A percentile compares a stretch with the other conserved stretches of the same genome.
phyloP scores from a whole-genome alignment of 2,329 filamentous ascomycete genomes.

The Penicillium sp. region DNA sequence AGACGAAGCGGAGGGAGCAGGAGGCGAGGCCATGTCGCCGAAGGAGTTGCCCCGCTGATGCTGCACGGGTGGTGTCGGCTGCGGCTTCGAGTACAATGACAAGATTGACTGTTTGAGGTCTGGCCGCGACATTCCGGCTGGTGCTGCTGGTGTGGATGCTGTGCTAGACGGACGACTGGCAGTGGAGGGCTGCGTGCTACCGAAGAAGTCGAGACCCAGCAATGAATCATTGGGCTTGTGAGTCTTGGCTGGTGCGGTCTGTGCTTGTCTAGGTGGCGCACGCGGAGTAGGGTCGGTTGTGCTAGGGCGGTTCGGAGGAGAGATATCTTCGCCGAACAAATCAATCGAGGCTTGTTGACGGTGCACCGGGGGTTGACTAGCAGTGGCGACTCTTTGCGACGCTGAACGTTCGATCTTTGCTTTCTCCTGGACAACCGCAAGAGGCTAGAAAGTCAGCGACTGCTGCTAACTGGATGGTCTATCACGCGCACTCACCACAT shows the following conservation, averaged over 20 bases:
- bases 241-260: slow-evolving; percentile 49
- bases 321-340: slow-evolving; percentile 74
- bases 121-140: slow-evolving; percentile 69
- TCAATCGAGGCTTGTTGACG: slow-evolving; percentile 60
- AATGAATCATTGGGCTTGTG: slow-evolving; percentile 80
- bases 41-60: slow-evolving; percentile 64
- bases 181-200: slow-evolving; percentile 65
- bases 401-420: slow-evolving; percentile 63
- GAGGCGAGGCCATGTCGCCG: slow-evolving; percentile 62
- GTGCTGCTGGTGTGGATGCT: slow-evolving; percentile 57
- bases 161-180: slow-evolving; percentile 76
- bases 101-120: slow-evolving; percentile 97
- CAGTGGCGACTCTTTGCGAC: slow-evolving; percentile 50
- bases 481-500: slow-evolving; percentile 57
- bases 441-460: slow-evolving; percentile 47
- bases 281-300: slow-evolving; percentile 66
- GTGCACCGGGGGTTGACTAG: slow-evolving; percentile 46
- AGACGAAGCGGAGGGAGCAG: slow-evolving; percentile 29
- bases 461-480: not conserved
- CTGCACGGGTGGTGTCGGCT: slow-evolving; percentile 49
- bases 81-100: slow-evolving; percentile 87
- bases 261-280: slow-evolving; percentile 66
- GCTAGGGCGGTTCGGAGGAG: slow-evolving; percentile 66
- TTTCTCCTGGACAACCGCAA: slow-evolving; percentile 67
- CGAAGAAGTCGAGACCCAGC: slow-evolving; percentile 89